phyloP scores from a whole-genome alignment of 2,329 filamentous ascomycete genomes.

The Diaporthe ilicicola region DNA sequence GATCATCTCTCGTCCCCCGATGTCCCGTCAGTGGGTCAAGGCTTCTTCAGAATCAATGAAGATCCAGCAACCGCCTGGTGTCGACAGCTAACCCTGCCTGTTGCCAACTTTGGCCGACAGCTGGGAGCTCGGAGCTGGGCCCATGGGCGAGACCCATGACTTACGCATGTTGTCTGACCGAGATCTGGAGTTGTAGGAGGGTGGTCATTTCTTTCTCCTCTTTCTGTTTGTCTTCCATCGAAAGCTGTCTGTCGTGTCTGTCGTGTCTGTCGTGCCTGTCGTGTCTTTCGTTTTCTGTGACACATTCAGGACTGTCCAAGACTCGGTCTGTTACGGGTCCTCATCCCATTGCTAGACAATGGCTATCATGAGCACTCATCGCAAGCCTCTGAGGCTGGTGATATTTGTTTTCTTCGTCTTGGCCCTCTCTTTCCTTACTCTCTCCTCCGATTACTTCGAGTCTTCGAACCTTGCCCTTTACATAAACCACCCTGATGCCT shows the following conservation, averaged over 20 bases:
- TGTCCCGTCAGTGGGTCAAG: conserved; percentile 5
- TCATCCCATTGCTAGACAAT: conserved; percentile 26
- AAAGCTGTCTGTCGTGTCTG: neutral
- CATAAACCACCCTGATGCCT: conserved; percentile 32
- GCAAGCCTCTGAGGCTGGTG: conserved; percentile 25
- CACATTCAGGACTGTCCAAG: conserved; percentile 11
- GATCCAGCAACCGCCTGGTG: neutral
- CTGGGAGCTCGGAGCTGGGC: conserved; percentile 9
- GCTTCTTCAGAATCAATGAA: conserved; percentile 17
- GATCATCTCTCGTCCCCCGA: conserved; percentile 3
- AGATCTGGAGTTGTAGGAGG: neutral
- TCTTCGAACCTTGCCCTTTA: conserved; percentile 24
- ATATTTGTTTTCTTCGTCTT: conserved; percentile 26
- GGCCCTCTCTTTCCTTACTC: conserved; percentile 34
- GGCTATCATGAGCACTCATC: conserved; percentile 25
- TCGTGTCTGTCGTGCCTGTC: too few relatives aligned
- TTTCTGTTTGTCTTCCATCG: neutral
- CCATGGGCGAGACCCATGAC: neutral
- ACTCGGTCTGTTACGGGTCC: neutral
- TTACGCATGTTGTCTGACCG: neutral
- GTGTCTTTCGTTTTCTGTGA: neutral
- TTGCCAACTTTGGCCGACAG: conserved; percentile 1
- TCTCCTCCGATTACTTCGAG: conserved; percentile 34
- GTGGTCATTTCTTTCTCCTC: neutral
- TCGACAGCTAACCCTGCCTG: conserved; percentile 6